Base-by-base conservation (phyloP, 352 stramenopile genomes). In the Pythium volutum region DNA sequence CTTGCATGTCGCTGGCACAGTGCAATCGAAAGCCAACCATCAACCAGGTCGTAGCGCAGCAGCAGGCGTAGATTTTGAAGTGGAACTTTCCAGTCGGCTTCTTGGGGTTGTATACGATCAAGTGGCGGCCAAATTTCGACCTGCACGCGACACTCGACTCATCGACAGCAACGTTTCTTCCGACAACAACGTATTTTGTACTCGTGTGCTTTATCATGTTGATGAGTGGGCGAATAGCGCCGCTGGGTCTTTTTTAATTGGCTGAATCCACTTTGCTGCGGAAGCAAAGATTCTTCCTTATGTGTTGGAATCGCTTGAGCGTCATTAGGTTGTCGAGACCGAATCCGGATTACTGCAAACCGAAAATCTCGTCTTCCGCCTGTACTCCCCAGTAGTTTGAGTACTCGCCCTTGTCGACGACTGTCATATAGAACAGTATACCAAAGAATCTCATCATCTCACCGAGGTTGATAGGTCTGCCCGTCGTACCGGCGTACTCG, bases 61-160 rank as follows among this genome's bases (percentile, higher is more conserved):
- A 76, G 11, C 64, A 50, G 29, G 62, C 60, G 39, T 74, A 74
- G 4, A 79, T 60, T 9, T 71, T 63, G 56, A 79, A 76, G 23
- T 79, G 68, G 34, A 70, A 73, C 38, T 74, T 73, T 1, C 71
- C 68, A 9, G 55, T 64, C 12, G 71, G 65, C n/a, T 76, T 79
- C 26, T 60, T 61, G 1, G 62, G 22, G 25, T 75, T 78, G 46
- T 56, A 78, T 25, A 73, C 59, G 22, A 75, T 78, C 1, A 73
- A 16, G 31, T 70, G 41, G 2, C 67, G 50, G 0, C 60, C 59
- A 27, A 56, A 74, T 42, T 75, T 75, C 11, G 67, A 70, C 22
- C 64, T 51, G 18, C 61, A 75, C 3, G 64, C 67, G 1, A 78
- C 62, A 16, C 61, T 75, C 0, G 64, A 66, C 25, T 75, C 62